Evolutionary conservation across 257 asterid species (phyloP).

Genomic region (Primulina tabacum): DNA sequence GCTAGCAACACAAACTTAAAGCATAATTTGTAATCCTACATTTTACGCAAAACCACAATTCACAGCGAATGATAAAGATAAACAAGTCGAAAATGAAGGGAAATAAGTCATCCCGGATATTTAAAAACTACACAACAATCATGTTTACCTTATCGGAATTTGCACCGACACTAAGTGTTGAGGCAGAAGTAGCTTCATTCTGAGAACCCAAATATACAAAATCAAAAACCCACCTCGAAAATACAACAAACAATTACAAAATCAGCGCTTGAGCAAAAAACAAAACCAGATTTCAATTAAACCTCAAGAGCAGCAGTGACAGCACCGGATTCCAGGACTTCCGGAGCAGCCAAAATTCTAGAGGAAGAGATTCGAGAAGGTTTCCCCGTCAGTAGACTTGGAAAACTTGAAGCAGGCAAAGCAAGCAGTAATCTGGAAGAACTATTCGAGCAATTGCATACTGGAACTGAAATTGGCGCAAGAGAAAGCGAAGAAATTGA

Average conservation of each 20-base stretch:
- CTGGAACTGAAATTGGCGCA: constrained; percentile 38
- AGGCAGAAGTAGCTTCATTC: constrained; percentile 44
- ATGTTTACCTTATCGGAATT: constrained; percentile 52
- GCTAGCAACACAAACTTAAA: too few relatives aligned
- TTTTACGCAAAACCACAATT: too few relatives aligned
- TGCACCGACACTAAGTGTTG: constrained; percentile 37
- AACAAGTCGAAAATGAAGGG: background rate
- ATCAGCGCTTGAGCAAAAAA: background rate
- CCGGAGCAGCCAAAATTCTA: constrained; percentile 56
- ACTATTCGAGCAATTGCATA: constrained; percentile 45
- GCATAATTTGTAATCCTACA: too few relatives aligned
- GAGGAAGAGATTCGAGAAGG: constrained; percentile 42
- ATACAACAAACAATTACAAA: constrained; percentile 1
- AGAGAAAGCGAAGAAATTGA: constrained; percentile 47
- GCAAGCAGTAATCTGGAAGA: constrained; percentile 47
- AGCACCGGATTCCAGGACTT: constrained; percentile 46
- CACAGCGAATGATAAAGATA: background rate
- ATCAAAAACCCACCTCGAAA: constrained; percentile 21
- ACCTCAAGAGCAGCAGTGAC: constrained; percentile 46
- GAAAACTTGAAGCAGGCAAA: constrained; percentile 31
- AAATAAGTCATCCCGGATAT: background rate
- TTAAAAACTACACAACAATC: background rate
- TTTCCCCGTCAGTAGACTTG: constrained; percentile 28
- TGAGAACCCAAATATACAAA: constrained; percentile 23
- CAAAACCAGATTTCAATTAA: background rate